These are phyloP conservation scores for Aspergillus carbonarius DNA, from an alignment of 2,329 filamentous ascomycete genomes.

Conservation along the genomic window DNA sequence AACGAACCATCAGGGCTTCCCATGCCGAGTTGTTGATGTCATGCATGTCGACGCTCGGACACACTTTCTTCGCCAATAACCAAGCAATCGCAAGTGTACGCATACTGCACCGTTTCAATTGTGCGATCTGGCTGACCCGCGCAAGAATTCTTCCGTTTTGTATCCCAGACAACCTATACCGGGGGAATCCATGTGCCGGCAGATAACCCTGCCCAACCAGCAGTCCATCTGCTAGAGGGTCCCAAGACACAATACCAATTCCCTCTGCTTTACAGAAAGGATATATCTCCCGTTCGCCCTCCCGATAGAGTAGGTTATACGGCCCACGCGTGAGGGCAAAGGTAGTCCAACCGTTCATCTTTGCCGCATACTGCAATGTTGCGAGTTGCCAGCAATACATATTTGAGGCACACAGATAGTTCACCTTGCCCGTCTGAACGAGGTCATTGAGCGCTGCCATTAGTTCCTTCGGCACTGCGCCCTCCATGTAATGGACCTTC, in stretches of 20 bases:
- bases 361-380: slow-evolving; percentile 55
- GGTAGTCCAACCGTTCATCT: slow-evolving; percentile 57
- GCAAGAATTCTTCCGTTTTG: slow-evolving; percentile 15
- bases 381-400: slow-evolving; percentile 19
- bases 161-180: background rate
- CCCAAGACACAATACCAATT: slow-evolving; percentile 23
- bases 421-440: slow-evolving; percentile 56
- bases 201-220: slow-evolving; percentile 28
- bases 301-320: slow-evolving; percentile 22
- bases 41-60: slow-evolving; percentile 27
- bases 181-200: background rate
- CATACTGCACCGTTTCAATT: slow-evolving; percentile 21
- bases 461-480: slow-evolving; percentile 56
- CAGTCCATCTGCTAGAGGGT: slow-evolving; percentile 31
- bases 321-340: slow-evolving; percentile 57
- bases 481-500: slow-evolving; percentile 62
- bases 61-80: slow-evolving; percentile 22
- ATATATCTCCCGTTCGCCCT: slow-evolving; percentile 27
- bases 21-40: slow-evolving; percentile 14
- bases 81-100: slow-evolving; percentile 24
- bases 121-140: slow-evolving; percentile 15
- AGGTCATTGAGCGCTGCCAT: slow-evolving; percentile 63
- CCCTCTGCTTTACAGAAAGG: slow-evolving; percentile 22
- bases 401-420: slow-evolving; percentile 49
- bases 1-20: background rate